Evolutionary conservation across 202 grass and related monocot genomes (phyloP).

Genomic region (Carex arenaria): DNA sequence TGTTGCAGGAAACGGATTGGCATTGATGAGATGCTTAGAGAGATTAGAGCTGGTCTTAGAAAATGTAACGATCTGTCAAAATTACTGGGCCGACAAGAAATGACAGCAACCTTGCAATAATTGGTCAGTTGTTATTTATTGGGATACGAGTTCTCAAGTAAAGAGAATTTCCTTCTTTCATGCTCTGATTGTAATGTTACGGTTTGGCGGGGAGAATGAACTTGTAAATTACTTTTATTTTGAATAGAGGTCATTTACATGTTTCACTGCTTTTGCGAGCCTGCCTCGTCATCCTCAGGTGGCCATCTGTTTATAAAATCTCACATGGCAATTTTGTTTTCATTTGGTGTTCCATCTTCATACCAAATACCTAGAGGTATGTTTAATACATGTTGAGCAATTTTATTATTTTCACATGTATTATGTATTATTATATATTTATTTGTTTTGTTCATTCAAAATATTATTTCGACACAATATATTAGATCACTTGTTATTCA

Average conservation of each 20-base stretch:
- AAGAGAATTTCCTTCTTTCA: neutral
- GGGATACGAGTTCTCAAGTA: neutral
- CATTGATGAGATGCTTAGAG: conserved; percentile 73
- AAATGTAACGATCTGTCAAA: conserved; percentile 62
- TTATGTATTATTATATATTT: no score
- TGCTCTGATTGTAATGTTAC: neutral
- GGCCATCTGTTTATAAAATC: no score
- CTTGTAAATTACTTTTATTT: neutral
- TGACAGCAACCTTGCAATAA: neutral
- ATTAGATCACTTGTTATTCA: no score
- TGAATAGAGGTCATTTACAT: neutral
- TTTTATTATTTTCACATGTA: no score
- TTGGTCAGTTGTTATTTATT: neutral
- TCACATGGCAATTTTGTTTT: no score
- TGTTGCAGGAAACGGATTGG: conserved; percentile 66
- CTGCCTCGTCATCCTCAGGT: no score
- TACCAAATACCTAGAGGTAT: no score
- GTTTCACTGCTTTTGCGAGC: neutral
- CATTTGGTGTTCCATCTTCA: no score
- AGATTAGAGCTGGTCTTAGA: conserved; percentile 67
- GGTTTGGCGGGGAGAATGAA: neutral
- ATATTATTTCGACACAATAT: no score
- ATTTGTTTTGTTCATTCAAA: no score
- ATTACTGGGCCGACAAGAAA: conserved; percentile 9
- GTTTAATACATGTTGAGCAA: no score